A percentile compares a stretch with the other conserved stretches of the same genome.
phyloP scores from a whole-genome alignment of 2,329 filamentous ascomycete species.

The Fusarium virguliforme region DNA sequence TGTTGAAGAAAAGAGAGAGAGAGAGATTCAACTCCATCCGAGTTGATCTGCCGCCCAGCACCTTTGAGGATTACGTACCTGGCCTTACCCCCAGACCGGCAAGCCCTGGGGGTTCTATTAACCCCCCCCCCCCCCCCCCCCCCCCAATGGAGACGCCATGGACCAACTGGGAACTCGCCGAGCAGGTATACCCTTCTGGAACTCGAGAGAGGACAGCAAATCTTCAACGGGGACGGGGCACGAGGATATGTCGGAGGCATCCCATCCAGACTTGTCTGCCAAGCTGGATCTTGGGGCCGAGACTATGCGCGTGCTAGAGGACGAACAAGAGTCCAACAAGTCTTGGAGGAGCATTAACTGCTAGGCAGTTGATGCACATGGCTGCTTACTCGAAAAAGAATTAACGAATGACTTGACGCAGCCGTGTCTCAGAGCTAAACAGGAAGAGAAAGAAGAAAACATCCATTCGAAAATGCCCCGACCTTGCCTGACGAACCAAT shows the following conservation, averaged over 20 bases:
- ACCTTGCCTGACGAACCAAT: slow-evolving; percentile 6
- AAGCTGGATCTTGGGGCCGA: slow-evolving; percentile 19
- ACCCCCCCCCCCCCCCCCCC: slow-evolving; percentile 5
- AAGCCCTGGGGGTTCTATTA: slow-evolving; percentile 4
- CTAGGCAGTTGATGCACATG: slow-evolving; percentile 1
- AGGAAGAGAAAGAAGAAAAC: background rate
- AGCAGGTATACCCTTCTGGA: slow-evolving; percentile 8
- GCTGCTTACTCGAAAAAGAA: slow-evolving; percentile 9
- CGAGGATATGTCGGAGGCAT: slow-evolving; percentile 32
- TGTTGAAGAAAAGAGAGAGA: background rate
- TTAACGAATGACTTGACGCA: background rate
- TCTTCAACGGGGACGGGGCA: background rate
- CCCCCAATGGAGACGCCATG: slow-evolving; percentile 7
- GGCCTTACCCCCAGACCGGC: background rate
- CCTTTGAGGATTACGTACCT: slow-evolving; percentile 5
- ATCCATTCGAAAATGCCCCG: background rate
- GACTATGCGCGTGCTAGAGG: slow-evolving; percentile 4
- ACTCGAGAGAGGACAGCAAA: background rate
- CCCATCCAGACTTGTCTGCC: slow-evolving; percentile 9
- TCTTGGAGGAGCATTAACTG: background rate
- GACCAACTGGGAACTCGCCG: slow-evolving; percentile 9
- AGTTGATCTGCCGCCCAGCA: background rate
- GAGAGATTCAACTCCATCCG: background rate
- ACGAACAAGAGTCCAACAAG: slow-evolving; percentile 5
- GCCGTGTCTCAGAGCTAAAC: background rate